Evolutionary conservation across 2,329 filamentous ascomycete genomes (phyloP), one percentile per base, ranked within the genome.

Genomic region (Trichoderma semiorbis): DNA sequence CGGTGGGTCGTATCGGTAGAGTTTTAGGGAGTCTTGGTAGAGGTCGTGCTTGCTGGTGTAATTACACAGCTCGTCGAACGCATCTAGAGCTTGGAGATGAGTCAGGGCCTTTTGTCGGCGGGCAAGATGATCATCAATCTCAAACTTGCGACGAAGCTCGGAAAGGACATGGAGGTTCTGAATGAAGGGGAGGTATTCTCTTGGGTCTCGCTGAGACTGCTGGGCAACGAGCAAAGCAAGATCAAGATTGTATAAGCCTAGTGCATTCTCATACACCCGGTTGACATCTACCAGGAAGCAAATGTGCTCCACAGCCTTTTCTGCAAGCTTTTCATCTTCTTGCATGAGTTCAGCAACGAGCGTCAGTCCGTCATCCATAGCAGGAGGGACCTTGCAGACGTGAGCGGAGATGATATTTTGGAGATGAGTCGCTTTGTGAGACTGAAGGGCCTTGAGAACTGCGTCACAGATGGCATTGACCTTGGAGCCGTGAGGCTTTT

Each of bases 211-310:
- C 81, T 99, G 96, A 0, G 95, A 96, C 79, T 98, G 95, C 78
- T 99, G 96, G 0, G 96, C 96, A 14, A 99, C 93, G 7, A 98
- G 85, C 12, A 99, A 86, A 4, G 95, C 91, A 8, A 99, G 89
- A 12, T 97, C 94, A 3, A 99, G 88, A 77, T 98, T 91, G 79
- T 99, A 99, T 3, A 98, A 85, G 1, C 95, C 95, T 2, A 99
- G 85, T 0, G 96, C 93, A 73, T 95, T 91, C 73, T 98, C 93
- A 77, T 97, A 99, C 0, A 99, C 88, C 50, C 91, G 90, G 80
- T 98, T 97, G 60, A 97, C 92, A 80, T 99, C 96, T 0, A 95
- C 93, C 55, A 99, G 87, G 85, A 99, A 99, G 85, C 94, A 98
- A 73, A 99, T 98, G 78, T 99, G 96, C 79, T 98, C 94, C 26